Conservation (phyloP, 768 basidiomycete species). For the Serendipita sp. region DNA sequence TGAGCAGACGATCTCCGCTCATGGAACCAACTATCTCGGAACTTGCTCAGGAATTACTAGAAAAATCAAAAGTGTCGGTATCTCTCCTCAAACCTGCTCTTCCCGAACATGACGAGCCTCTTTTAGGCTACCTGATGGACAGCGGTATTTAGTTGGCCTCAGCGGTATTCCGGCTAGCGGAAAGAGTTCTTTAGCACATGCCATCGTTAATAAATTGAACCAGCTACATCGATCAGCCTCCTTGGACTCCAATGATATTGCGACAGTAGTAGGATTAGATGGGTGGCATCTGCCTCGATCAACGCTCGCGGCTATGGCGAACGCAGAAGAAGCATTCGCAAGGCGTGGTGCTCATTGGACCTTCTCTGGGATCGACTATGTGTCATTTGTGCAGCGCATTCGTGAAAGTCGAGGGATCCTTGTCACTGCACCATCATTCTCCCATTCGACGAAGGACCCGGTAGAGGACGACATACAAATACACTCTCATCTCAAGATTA, state of each 20-base stretch:
- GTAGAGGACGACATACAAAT: conserved; percentile 42
- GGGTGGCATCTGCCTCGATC: conserved; percentile 83
- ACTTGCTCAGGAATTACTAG: background rate
- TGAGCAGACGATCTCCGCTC: background rate
- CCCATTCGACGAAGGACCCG: conserved; percentile 80
- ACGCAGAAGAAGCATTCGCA: conserved; percentile 63
- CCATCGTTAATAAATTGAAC: conserved; percentile 41
- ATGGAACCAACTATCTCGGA: conserved; percentile 4
- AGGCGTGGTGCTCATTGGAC: conserved; percentile 83
- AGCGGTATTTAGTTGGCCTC: conserved; percentile 54
- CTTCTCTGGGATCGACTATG: conserved; percentile 63
- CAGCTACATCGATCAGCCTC: conserved; percentile 16
- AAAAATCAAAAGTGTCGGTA: background rate
- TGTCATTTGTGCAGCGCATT: conserved; percentile 45
- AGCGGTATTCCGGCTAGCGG: conserved; percentile 75
- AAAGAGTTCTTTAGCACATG: conserved; percentile 60
- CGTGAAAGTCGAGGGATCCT: conserved; percentile 18
- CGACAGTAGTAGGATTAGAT: conserved; percentile 64
- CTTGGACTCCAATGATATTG: conserved; percentile 18
- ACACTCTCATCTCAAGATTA: conserved; percentile 48
- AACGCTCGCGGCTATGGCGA: conserved; percentile 57
- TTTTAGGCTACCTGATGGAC: background rate
- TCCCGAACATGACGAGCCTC: background rate
- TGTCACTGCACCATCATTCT: conserved; percentile 63
- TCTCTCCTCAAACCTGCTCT: background rate